Evolutionary conservation across 345 rosid genomes (phyloP), one percentile per base, ranked within the genome.

Genomic region (Corchorus olitorius): DNA sequence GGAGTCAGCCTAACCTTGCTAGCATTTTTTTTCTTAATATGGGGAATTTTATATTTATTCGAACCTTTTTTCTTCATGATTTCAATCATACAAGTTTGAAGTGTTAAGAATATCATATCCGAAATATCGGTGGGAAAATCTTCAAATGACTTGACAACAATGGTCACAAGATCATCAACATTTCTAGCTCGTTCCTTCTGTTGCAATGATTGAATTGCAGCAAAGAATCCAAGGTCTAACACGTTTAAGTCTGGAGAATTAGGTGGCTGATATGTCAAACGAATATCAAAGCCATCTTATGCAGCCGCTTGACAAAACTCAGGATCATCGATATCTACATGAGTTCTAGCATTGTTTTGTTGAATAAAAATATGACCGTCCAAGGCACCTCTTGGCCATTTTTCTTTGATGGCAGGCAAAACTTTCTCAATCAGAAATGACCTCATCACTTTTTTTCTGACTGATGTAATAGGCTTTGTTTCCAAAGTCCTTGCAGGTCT

Each of bases 331-430:
- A 14, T 1, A 17, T 43, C 76, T 0, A 64, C n/a, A 72, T 72
- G 75, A 39, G 72, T 61, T 3, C 14, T 78, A 35, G 72, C 72
- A 72, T 78, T 78, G 3, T 53, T 76, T 72, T 78, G 76, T 72
- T 65, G 45, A 35, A 43, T 56, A 17, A 63, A 43, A 43, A 6
- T 43, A 11, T 0, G 17, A 8, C 17, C 17, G 7, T 12, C 55
- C 1, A 52, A 52, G 17, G 6, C 55, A 11, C 11, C 17, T 52
- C 11, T 19, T 75, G 63, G 64, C 78, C 76, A 74, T 8, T 45
- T 74, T 5, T 39, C 58, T 11, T 53, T 11, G 4, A 39, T 39
- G 43, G 43, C 43, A 0, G 43, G 43, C 43, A 39, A 39, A 39
- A 39, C 43, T 39, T 39, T 39, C 1, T 39, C 1, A 14, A 65